Percentiles rank a stretch among this genome's conserved stretches.
Conservation (phyloP, 345 rosid species). For the Camelina laxa region DNA sequence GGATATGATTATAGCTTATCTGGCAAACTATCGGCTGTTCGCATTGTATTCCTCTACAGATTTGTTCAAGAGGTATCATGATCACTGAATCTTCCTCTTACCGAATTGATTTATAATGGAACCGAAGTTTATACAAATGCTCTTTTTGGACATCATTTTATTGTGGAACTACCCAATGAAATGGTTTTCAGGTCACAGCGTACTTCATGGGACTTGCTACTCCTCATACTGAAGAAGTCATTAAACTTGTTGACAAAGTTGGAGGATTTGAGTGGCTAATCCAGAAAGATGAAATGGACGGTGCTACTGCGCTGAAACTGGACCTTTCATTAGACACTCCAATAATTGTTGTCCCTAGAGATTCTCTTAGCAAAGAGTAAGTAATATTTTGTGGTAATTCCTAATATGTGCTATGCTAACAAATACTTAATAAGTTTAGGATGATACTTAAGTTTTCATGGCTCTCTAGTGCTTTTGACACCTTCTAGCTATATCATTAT, state of each 20-base stretch:
- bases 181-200: conserved; percentile 68
- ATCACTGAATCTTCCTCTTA: conserved; percentile 21
- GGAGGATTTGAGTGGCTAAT: conserved; percentile 98
- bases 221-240: conserved; percentile 92
- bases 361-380: conserved; percentile 89
- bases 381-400: conserved; percentile 40
- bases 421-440: conserved; percentile 15
- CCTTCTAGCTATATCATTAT: neutral
- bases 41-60: conserved; percentile 91
- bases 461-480: conserved; percentile 9
- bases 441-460: conserved; percentile 23
- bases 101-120: conserved; percentile 19
- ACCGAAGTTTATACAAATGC: conserved; percentile 1
- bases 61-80: conserved; percentile 91
- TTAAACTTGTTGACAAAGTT: conserved; percentile 95
- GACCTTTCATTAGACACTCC: conserved; percentile 97
- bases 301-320: conserved; percentile 88
- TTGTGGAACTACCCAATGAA: conserved; percentile 34
- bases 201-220: conserved; percentile 97
- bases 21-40: conserved; percentile 92
- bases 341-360: conserved; percentile 81
- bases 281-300: conserved; percentile 95
- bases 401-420: conserved; percentile 17
- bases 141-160: conserved; percentile 26
- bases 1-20: conserved; percentile 93